Conservation (phyloP, 208 protist genomes). For the Trypanosoma caninum region DNA sequence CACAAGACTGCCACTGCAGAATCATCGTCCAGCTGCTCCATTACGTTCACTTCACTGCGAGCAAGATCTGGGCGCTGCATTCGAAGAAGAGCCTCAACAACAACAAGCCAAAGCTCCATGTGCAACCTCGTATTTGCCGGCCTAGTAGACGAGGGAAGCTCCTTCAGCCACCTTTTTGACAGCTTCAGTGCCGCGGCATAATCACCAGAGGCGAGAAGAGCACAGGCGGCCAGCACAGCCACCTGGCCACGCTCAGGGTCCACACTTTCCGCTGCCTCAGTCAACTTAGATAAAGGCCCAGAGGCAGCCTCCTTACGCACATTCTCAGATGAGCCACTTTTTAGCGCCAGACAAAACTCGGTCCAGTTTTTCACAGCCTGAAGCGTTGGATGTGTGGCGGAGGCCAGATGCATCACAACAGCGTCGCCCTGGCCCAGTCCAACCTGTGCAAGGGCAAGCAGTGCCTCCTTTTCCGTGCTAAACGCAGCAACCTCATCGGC, state of each 20-base stretch:
- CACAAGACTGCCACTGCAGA: conserved; percentile 69
- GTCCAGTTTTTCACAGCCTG: conserved; percentile 51
- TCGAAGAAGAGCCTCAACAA: conserved; percentile 63
- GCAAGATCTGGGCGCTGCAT: conserved; percentile 79
- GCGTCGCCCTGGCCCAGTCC: conserved; percentile 69
- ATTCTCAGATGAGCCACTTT: conserved; percentile 3
- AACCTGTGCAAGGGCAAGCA: conserved; percentile 70
- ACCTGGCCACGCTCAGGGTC: conserved; percentile 19
- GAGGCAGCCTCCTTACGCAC: conserved; percentile 9
- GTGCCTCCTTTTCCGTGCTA: conserved; percentile 55
- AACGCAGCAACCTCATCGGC: conserved; percentile 54
- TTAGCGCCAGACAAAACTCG: conserved; percentile 33
- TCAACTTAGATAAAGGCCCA: conserved; percentile 27
- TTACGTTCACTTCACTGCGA: conserved; percentile 51
- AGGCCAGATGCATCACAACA: conserved; percentile 56
- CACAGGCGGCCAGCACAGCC: conserved; percentile 50
- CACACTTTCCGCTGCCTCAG: conserved; percentile 29
- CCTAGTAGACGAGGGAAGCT: conserved; percentile 32
- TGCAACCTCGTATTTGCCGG: conserved; percentile 24
- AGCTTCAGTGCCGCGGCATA: conserved; percentile 47
- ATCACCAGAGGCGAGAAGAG: conserved; percentile 45
- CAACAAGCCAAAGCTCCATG: conserved; percentile 58
- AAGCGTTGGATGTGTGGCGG: conserved; percentile 48
- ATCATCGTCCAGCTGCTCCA: conserved; percentile 86
- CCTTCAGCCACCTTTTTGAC: conserved; percentile 49